Conservation (phyloP, 1,284 basidiomycete genomes). For the Apiotrichum mycotoxinovorans region DNA sequence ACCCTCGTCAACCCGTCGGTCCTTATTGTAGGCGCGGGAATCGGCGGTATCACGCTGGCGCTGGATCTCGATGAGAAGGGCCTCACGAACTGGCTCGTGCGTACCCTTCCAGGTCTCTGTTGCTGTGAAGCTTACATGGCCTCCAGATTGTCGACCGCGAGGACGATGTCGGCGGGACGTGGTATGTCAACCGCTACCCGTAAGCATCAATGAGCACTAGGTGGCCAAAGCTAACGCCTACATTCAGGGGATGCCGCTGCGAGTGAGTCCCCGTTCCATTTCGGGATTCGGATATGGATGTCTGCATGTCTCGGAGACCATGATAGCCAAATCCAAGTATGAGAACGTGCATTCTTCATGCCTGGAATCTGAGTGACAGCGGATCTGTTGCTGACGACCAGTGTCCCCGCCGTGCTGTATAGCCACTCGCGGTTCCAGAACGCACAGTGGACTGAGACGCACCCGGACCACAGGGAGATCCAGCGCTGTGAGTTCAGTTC, state of each 20-base stretch:
- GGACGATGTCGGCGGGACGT: conserved; percentile 17
- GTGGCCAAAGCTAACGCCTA: neutral
- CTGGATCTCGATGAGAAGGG: conserved; percentile 15
- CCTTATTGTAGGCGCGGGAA: conserved; percentile 12
- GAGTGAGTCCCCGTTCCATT: neutral
- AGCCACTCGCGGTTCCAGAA: conserved; percentile 18
- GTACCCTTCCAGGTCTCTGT: neutral
- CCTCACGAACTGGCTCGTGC: conserved; percentile 18
- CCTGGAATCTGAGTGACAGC: too few relatives aligned
- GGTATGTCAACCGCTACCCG: conserved; percentile 18
- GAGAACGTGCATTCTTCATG: too few relatives aligned
- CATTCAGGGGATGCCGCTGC: conserved; percentile 8
- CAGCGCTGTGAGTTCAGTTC: conserved; percentile 10
- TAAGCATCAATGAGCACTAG: neutral
- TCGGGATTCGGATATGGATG: too few relatives aligned
- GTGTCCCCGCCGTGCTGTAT: conserved; percentile 16
- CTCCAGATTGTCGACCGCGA: conserved; percentile 12
- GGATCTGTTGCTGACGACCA: neutral
- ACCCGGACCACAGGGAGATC: conserved; percentile 17
- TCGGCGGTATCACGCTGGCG: conserved; percentile 16
- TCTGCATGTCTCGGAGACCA: too few relatives aligned
- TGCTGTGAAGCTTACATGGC: neutral
- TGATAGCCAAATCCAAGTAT: too few relatives aligned
- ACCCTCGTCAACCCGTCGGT: conserved; percentile 1
- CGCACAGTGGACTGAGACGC: conserved; percentile 18